These are phyloP conservation scores for Parmelia sp. DNA, from an alignment of 495 filamentous ascomycete genomes.

Conservation along the genomic window DNA sequence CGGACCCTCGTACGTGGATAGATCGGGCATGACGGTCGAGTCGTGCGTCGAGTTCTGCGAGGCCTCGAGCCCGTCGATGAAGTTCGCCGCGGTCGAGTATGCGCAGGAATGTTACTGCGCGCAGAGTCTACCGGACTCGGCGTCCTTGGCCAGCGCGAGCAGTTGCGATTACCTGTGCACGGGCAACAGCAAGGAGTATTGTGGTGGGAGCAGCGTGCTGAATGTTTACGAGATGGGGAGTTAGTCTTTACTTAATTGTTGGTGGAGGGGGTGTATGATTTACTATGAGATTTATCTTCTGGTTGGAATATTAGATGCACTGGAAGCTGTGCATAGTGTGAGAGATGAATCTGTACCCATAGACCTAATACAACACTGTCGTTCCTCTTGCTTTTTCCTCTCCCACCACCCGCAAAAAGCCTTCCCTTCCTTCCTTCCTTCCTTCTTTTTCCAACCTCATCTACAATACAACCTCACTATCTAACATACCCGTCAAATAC, in stretches of 20 bases:
- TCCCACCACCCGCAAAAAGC: too few relatives aligned
- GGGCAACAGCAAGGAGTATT: not conserved
- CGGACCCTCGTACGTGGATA: not conserved
- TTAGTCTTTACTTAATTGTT: too few relatives aligned
- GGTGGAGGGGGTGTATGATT: not conserved
- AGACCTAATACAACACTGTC: too few relatives aligned
- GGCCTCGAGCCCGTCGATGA: not conserved
- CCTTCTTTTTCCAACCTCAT: too few relatives aligned
- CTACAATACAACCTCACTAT: too few relatives aligned
- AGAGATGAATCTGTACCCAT: too few relatives aligned
- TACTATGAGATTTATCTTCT: too few relatives aligned
- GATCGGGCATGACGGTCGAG: not conserved
- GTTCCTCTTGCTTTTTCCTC: too few relatives aligned
- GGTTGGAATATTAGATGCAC: too few relatives aligned
- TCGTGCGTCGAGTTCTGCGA: not conserved
- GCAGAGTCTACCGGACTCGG: not conserved
- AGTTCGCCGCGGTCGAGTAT: not conserved
- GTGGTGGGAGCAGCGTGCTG: not conserved
- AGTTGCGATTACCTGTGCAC: not conserved
- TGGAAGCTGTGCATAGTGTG: too few relatives aligned
- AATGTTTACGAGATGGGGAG: not conserved
- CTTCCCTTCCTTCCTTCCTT: too few relatives aligned
- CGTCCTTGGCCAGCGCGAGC: not conserved
- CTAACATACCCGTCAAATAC: too few relatives aligned
- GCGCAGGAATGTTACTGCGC: not conserved